phyloP scores from a whole-genome alignment of 495 filamentous ascomycete genomes.

The Xylaria venustula region DNA sequence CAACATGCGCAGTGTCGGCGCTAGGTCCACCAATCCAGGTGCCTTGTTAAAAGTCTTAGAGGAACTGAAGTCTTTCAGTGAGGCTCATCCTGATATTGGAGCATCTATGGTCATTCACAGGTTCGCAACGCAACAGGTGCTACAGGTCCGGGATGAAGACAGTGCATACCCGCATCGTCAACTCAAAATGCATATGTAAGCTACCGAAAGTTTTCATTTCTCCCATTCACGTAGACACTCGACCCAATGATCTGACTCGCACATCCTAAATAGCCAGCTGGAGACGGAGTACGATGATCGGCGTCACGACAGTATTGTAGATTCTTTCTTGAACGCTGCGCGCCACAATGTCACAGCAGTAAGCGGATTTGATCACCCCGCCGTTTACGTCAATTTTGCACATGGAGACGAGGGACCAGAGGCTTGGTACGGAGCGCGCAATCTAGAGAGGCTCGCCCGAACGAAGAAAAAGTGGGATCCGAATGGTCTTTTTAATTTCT shows the following conservation, averaged over 20 bases:
- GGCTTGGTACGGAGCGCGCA: slow-evolving; percentile 22
- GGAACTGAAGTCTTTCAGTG: slow-evolving; percentile 15
- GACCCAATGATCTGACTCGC: background rate
- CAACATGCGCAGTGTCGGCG: slow-evolving; percentile 11
- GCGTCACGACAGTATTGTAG: background rate
- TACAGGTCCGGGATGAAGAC: slow-evolving; percentile 17
- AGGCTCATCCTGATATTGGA: slow-evolving; percentile 6
- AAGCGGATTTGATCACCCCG: slow-evolving; percentile 24
- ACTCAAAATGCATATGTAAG: slow-evolving; percentile 25
- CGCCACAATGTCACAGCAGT: background rate
- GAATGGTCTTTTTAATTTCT: slow-evolving; percentile 21
- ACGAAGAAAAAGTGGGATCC: slow-evolving; percentile 35
- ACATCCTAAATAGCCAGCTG: background rate
- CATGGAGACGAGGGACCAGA: slow-evolving; percentile 37
- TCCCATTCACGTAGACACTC: too few relatives aligned
- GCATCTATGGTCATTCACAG: slow-evolving; percentile 16
- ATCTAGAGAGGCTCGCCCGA: slow-evolving; percentile 25
- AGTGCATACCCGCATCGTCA: slow-evolving; percentile 28
- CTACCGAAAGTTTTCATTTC: background rate
- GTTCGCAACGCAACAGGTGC: slow-evolving; percentile 21
- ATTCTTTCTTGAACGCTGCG: background rate
- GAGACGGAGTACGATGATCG: slow-evolving; percentile 6
- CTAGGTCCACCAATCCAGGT: slow-evolving; percentile 14
- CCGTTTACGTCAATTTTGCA: slow-evolving; percentile 35
- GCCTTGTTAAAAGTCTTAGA: slow-evolving; percentile 18